Conservation (phyloP, 306 rosid genomes). For the Delonix regia region DNA sequence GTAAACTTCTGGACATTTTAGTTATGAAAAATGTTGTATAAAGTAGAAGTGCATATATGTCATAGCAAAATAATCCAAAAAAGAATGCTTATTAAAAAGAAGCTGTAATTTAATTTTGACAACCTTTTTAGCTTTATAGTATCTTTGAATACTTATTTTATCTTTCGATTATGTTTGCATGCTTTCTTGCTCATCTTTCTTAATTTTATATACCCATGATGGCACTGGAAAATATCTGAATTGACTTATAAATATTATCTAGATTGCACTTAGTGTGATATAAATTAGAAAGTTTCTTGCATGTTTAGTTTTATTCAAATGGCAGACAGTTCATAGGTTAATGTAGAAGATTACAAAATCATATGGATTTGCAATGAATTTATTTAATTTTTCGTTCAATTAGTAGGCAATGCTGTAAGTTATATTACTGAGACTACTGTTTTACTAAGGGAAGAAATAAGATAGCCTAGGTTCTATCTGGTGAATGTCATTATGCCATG, state of each 20-base stretch:
- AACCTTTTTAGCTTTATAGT: not conserved
- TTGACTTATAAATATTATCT: not conserved
- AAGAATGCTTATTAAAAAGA: too few species aligned
- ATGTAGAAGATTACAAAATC: not conserved
- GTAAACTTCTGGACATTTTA: not conserved
- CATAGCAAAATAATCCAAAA: not conserved
- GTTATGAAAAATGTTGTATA: not conserved
- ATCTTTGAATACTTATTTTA: not conserved
- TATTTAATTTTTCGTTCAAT: not conserved
- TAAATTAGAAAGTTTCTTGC: not conserved
- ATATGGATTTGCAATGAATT: not conserved
- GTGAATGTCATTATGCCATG: not conserved
- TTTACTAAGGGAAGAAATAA: not conserved
- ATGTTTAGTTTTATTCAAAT: not conserved
- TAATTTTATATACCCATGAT: too few species aligned
- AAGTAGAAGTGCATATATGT: not conserved
- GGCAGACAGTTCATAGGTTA: not conserved
- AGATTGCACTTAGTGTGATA: not conserved
- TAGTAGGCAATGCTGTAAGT: not conserved
- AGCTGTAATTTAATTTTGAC: too few species aligned
- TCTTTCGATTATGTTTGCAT: not conserved
- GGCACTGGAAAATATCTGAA: too few species aligned
- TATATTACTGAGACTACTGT: not conserved
- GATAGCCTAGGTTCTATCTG: not conserved
- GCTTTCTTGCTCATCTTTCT: too few species aligned